Base-by-base conservation (phyloP, 2,329 filamentous ascomycete species). In the Talaromyces sp. region DNA sequence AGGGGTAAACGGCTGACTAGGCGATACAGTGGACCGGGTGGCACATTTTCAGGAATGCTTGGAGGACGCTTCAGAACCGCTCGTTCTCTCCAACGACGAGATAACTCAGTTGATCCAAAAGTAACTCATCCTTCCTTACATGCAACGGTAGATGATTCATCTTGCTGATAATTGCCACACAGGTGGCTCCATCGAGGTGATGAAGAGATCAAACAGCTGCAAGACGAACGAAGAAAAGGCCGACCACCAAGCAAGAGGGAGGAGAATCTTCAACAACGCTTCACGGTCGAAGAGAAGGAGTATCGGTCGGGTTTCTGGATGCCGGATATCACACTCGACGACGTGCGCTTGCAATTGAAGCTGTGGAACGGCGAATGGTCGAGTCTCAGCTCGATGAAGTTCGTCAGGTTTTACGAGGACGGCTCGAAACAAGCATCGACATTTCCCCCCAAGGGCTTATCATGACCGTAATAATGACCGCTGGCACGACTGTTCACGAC, bases 331-430 rank as follows among this genome's bases (percentile, higher is more conserved):
- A 84, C 86, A 60, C 83, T 87, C 50, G 80, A 83, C 47, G 83
- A 87, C 55, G 92, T 88, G 67, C 77, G 90, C 57, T 76, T 82
- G 61, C 82, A 85, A 66, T 76, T 98, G 47, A 83, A 86, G 65
- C 81, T 82, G 27, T 98, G 92, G 91, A 89, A 92, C 66, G 90
- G 90, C 4, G 85, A 90, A 30, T 98, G 94, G 94, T 83, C 90
- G 8, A 89, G 89, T 68, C 82, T 97, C 65, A 86, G 87, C 36
- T 88, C 84, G 8, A 74, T 97, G 67, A 86, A 87, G 63, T 98
- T 93, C 83, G 82, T 92, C 64, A 87, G 91, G 64, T 80, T 97
- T 61, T 84, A 84, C 4, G 86, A 83, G 61, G 81, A 84, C 33
- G 91, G 91, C 4, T 79, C 75, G 12, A 82, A 87, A 65, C 84